Percentiles rank a stretch among this genome's conserved stretches.
phyloP scores from a whole-genome alignment of 2,329 filamentous ascomycete species.

The Hypoxylon sp. region DNA sequence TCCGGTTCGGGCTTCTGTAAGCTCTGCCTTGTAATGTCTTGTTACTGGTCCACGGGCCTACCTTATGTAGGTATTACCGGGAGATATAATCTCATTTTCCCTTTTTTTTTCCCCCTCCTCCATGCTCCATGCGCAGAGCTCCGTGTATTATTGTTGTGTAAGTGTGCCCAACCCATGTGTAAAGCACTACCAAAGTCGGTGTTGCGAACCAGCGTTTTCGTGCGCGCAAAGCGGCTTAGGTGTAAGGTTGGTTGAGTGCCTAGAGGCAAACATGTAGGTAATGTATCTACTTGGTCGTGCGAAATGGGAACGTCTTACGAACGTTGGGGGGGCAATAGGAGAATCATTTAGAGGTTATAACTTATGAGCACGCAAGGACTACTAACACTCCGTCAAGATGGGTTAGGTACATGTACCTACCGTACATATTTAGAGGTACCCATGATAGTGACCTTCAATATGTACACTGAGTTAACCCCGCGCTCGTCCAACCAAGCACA shows the following conservation, averaged over 20 bases:
- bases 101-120: too few species aligned
- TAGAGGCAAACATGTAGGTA: conserved; percentile 1
- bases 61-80: not conserved
- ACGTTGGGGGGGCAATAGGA: not conserved
- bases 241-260: not conserved
- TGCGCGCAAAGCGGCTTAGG: not conserved
- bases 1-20: conserved; percentile 9
- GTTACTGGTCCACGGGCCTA: conserved; percentile 20
- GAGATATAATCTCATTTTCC: conserved; percentile 28
- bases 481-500: conserved; percentile 4
- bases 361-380: not conserved
- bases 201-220: conserved; percentile 22
- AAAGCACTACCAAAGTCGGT: not conserved
- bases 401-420: too few species aligned
- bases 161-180: not conserved
- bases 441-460: not conserved
- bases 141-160: conserved; percentile 4
- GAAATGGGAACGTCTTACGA: conserved; percentile 3
- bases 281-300: not conserved
- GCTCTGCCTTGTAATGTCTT: not conserved
- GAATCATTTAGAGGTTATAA: not conserved
- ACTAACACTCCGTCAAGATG: not conserved
- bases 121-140: conserved; percentile 1
- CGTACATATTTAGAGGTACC: too few species aligned
- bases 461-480: conserved; percentile 6